phyloP scores from a whole-genome alignment of 768 basidiomycete genomes.

The Sarcodon aspratus region DNA sequence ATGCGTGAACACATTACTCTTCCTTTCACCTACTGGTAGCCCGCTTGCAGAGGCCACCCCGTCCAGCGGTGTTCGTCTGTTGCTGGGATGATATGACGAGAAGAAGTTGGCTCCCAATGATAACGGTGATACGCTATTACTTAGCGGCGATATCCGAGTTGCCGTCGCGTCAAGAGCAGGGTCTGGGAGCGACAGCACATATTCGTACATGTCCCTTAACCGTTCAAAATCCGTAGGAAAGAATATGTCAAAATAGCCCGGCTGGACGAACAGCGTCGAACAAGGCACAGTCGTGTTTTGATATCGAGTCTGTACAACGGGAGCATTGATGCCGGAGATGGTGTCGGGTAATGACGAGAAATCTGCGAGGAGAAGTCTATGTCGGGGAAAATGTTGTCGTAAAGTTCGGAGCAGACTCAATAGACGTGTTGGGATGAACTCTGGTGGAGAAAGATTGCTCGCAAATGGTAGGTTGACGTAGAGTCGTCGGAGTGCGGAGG shows the following conservation, averaged over 20 bases:
- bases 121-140: slow-evolving; percentile 35
- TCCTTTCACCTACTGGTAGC: slow-evolving; percentile 69
- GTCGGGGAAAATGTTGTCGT: slow-evolving; percentile 76
- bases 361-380: slow-evolving; percentile 90
- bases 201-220: slow-evolving; percentile 85
- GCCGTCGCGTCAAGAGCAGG: slow-evolving; percentile 14
- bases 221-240: slow-evolving; percentile 89
- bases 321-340: slow-evolving; percentile 64
- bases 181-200: slow-evolving; percentile 53
- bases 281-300: slow-evolving; percentile 81
- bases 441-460: slow-evolving; percentile 77
- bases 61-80: slow-evolving; percentile 52
- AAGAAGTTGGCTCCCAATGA: slow-evolving; percentile 58
- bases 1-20: slow-evolving; percentile 79
- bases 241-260: slow-evolving; percentile 97
- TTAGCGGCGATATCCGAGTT: slow-evolving; percentile 40
- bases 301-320: slow-evolving; percentile 93
- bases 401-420: slow-evolving; percentile 77
- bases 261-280: slow-evolving; percentile 82
- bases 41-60: slow-evolving; percentile 69
- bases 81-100: slow-evolving; percentile 45
- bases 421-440: slow-evolving; percentile 89
- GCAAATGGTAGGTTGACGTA: slow-evolving; percentile 75
- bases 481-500: slow-evolving; percentile 46
- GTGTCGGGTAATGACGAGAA: slow-evolving; percentile 84